These are phyloP conservation scores for Citrus unshiu DNA, from an alignment of 345 rosid genomes.

Conservation along the genomic window DNA sequence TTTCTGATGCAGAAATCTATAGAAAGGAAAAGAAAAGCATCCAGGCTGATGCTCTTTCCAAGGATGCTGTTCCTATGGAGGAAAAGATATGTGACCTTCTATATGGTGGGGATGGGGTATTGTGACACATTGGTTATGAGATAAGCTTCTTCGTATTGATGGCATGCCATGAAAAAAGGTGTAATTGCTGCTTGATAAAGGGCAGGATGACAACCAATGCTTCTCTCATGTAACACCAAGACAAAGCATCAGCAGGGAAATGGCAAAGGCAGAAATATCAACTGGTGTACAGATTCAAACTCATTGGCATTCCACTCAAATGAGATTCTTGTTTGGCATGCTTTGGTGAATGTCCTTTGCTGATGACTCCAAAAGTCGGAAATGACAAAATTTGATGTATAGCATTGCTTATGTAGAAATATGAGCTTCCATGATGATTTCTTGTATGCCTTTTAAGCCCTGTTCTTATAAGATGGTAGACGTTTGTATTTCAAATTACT, in stretches of 20 bases:
- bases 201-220: neutral
- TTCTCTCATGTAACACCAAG: neutral
- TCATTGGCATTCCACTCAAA: neutral
- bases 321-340: neutral
- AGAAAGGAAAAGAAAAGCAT: constrained; percentile 63
- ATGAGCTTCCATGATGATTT: neutral
- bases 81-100: constrained; percentile 76
- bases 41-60: constrained; percentile 24
- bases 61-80: constrained; percentile 29
- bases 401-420: neutral
- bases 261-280: neutral
- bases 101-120: constrained; percentile 34
- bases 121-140: constrained; percentile 7
- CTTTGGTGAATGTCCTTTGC: neutral
- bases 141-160: neutral
- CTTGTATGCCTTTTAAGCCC: neutral
- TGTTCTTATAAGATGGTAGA: neutral
- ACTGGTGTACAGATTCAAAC: neutral
- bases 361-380: neutral
- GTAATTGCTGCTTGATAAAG: neutral
- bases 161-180: neutral
- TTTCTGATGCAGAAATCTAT: constrained; percentile 36
- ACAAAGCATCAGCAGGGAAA: too few species aligned
- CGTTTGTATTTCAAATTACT: neutral
- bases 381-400: neutral